Evolutionary conservation across 305 asterid genomes (phyloP).

Genomic region (Plantago coronopus): DNA sequence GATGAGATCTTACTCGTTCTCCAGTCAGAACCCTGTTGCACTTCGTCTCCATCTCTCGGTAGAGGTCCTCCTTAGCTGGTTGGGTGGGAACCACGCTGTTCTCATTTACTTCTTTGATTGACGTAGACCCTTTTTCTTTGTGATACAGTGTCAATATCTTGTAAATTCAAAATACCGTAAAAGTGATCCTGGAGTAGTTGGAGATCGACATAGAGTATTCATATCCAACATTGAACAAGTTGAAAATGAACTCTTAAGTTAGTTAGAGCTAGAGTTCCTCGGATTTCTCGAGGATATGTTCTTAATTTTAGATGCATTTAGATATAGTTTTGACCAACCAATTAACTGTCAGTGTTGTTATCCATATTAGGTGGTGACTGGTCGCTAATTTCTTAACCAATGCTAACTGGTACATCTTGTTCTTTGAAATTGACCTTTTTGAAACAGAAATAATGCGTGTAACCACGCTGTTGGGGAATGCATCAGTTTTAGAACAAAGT

Average conservation of each 20-base stretch:
- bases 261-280: constrained; percentile 25
- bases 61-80: too few species aligned
- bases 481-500: constrained; percentile 98
- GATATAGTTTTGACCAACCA: constrained; percentile 48
- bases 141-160: too few species aligned
- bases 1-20: too few species aligned
- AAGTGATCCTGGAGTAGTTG: too few species aligned
- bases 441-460: constrained; percentile 93
- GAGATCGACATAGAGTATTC: too few species aligned
- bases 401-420: constrained; percentile 99
- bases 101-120: too few species aligned
- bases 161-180: too few species aligned
- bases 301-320: constrained; percentile 18
- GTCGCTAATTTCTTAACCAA: constrained; percentile 73
- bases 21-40: too few species aligned
- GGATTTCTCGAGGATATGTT: constrained; percentile 26
- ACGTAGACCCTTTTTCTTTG: too few species aligned
- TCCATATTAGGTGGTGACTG: constrained; percentile 79
- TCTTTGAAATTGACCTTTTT: constrained; percentile 99
- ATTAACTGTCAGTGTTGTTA: constrained; percentile 51
- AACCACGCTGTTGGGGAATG: constrained; percentile 99
- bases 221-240: too few species aligned
- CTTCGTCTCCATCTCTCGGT: too few species aligned
- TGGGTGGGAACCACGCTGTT: too few species aligned
- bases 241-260: constrained; percentile 19